A percentile compares a stretch with the other conserved stretches of the same genome.
Conservation (phyloP, 2,329 filamentous ascomycete genomes). For the Pezicula neosporulosa region DNA sequence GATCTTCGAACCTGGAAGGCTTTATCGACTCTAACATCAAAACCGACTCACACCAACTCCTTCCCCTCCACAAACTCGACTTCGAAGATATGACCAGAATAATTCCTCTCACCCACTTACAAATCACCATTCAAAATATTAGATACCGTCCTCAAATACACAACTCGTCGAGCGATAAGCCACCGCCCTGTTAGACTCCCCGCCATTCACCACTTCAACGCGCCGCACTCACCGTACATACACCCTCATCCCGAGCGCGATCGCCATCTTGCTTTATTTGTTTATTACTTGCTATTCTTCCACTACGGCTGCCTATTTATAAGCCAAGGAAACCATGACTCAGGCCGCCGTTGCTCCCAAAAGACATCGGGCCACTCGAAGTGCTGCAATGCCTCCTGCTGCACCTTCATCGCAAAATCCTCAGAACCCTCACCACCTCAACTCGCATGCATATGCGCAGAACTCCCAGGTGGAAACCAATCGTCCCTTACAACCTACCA, state of each 20-base stretch:
- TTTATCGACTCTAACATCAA: conserved; percentile 4
- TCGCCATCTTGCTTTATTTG: conserved; percentile 9
- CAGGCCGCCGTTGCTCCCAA: conserved; percentile 34
- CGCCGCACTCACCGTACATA: conserved; percentile 4
- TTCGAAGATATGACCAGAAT: conserved; percentile 22
- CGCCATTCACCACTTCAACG: neutral
- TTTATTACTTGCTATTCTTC: conserved; percentile 15
- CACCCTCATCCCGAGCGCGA: conserved; percentile 2
- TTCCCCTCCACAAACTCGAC: neutral
- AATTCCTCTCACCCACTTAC: conserved; percentile 13
- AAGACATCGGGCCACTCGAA: conserved; percentile 28
- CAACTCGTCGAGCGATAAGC: conserved; percentile 17
- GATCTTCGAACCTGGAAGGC: too few species aligned
- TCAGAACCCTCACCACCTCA: conserved; percentile 42
- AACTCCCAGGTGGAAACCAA: conserved; percentile 20
- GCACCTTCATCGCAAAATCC: conserved; percentile 27
- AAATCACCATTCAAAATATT: conserved; percentile 11
- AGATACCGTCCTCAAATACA: conserved; percentile 8
- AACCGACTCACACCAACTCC: conserved; percentile 6
- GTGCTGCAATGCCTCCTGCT: conserved; percentile 14
- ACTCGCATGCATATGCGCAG: conserved; percentile 36
- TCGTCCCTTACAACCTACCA: conserved; percentile 21
- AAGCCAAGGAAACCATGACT: conserved; percentile 44
- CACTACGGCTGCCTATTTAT: conserved; percentile 39
- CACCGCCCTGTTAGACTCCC: conserved; percentile 14